These are phyloP conservation scores for Salvia rosmarinus DNA, from an alignment of 257 asterid species.

Conservation along the genomic window DNA sequence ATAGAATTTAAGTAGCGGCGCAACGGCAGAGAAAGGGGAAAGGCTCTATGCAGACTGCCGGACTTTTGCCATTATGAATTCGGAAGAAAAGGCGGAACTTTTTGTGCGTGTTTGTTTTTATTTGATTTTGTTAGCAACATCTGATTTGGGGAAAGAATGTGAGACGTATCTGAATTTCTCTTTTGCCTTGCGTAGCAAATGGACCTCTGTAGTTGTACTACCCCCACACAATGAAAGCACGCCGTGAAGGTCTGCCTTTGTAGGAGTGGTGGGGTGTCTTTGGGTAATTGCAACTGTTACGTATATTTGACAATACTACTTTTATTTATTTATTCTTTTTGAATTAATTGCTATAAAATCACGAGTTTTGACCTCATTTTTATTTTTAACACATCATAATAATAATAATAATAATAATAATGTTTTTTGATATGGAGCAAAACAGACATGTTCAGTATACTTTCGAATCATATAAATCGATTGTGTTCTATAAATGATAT, in stretches of 20 bases:
- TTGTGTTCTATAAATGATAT: too few relatives aligned
- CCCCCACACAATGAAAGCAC: slow-evolving; percentile 22
- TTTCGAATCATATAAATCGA: too few relatives aligned
- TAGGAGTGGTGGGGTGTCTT: not conserved
- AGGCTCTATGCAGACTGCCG: slow-evolving; percentile 30
- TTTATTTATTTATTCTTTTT: not conserved
- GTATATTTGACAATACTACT: too few relatives aligned
- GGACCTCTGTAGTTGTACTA: slow-evolving; percentile 19
- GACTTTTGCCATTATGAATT: slow-evolving; percentile 35
- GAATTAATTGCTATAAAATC: too few relatives aligned
- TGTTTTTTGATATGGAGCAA: too few relatives aligned
- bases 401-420: too few relatives aligned
- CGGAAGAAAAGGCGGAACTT: slow-evolving; percentile 19
- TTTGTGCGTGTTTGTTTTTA: not conserved
- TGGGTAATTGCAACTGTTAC: not conserved
- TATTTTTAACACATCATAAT: too few relatives aligned
- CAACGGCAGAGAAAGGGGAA: slow-evolving; percentile 33
- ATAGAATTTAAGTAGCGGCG: slow-evolving; percentile 27
- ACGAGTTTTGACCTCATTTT: too few relatives aligned
- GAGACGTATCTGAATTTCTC: slow-evolving; percentile 27
- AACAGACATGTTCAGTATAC: too few relatives aligned
- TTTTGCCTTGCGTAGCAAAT: slow-evolving; percentile 25
- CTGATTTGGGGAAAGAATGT: slow-evolving; percentile 29
- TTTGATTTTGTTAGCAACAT: slow-evolving; percentile 24
- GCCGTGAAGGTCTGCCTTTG: slow-evolving; percentile 7